These are phyloP conservation scores for Pythium chondricola DNA, from an alignment of 352 stramenopile species.

Conservation along the genomic window DNA sequence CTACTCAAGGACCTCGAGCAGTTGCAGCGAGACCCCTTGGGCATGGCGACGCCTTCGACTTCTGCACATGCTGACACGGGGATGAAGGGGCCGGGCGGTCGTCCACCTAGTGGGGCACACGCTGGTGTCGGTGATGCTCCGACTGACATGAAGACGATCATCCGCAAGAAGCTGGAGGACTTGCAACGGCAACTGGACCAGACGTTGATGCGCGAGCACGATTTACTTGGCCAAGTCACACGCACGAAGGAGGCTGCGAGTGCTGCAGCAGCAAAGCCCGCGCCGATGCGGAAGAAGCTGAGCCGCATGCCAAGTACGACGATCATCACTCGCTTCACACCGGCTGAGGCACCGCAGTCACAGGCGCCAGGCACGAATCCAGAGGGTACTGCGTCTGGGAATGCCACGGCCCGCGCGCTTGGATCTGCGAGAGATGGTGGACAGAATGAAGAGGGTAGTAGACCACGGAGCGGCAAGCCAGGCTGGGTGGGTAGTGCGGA, in stretches of 20 bases:
- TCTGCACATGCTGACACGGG: too few relatives aligned
- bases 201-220: constrained; percentile 66
- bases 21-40: constrained; percentile 26
- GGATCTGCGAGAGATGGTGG: too few relatives aligned
- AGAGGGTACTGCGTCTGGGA: not conserved
- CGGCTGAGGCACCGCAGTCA: constrained; percentile 10
- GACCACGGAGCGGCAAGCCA: not conserved
- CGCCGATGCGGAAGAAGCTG: constrained; percentile 33
- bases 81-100: not conserved
- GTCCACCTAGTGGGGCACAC: not conserved
- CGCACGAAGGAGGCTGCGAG: constrained; percentile 15
- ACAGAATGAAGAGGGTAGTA: too few relatives aligned
- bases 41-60: not conserved
- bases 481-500: constrained; percentile 1
- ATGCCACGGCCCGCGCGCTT: not conserved
- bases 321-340: constrained; percentile 38
- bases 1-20: constrained; percentile 53
- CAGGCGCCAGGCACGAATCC: too few relatives aligned
- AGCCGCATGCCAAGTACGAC: constrained; percentile 64
- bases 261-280: constrained; percentile 7
- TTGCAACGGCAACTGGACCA: constrained; percentile 42
- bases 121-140: not conserved
- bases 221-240: constrained; percentile 32
- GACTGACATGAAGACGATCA: constrained; percentile 31
- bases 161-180: constrained; percentile 41